These are phyloP conservation scores for Dioszegia aurantiaca DNA, from an alignment of 768 basidiomycete genomes.

Conservation along the genomic window DNA sequence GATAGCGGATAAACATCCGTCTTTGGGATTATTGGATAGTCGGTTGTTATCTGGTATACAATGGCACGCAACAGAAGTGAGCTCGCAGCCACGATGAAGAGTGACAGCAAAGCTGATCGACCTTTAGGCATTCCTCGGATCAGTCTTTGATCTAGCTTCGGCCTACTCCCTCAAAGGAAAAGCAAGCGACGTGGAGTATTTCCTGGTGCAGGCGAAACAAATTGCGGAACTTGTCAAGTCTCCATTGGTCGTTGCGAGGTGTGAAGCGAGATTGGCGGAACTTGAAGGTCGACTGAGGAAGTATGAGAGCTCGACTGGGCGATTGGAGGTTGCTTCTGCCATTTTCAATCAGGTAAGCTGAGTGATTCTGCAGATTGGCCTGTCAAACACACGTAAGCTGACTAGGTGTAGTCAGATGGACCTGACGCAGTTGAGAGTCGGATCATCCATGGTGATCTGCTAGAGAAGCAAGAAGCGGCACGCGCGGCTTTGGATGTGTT, in stretches of 20 bases:
- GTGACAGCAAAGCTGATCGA: not conserved
- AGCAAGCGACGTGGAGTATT: conserved; percentile 78
- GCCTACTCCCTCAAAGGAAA: conserved; percentile 73
- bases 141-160: conserved; percentile 64
- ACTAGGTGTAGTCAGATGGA: conserved; percentile 24
- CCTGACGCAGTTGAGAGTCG: conserved; percentile 37
- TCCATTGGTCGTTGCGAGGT: conserved; percentile 64
- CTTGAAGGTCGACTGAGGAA: conserved; percentile 62
- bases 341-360: conserved; percentile 20
- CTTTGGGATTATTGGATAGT: conserved; percentile 48
- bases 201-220: conserved; percentile 70
- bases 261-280: conserved; percentile 67
- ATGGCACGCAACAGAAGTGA: conserved; percentile 68
- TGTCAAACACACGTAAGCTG: not conserved
- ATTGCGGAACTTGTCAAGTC: conserved; percentile 69
- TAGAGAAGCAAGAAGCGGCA: conserved; percentile 44
- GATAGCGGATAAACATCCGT: not conserved
- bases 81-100: not conserved
- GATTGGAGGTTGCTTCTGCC: conserved; percentile 37
- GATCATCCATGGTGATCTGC: conserved; percentile 36
- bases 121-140: conserved; percentile 61
- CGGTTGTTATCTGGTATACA: conserved; percentile 61
- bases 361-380: not conserved
- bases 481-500: conserved; percentile 62
- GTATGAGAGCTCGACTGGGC: conserved; percentile 51